Base-by-base conservation (phyloP, 495 filamentous ascomycete genomes). In the Xylaria acuta region DNA sequence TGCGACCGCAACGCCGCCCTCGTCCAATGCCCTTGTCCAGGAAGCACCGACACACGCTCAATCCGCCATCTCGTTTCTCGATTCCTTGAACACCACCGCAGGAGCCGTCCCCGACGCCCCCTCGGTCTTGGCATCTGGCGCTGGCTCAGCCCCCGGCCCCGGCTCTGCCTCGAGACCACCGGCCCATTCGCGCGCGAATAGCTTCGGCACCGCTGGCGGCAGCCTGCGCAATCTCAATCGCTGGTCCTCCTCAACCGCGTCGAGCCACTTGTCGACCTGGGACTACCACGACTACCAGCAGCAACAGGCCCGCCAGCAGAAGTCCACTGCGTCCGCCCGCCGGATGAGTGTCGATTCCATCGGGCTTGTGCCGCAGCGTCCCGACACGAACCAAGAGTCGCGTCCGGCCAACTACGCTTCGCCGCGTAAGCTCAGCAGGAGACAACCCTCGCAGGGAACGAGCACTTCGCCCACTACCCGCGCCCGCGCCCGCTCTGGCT, bases 211-310 rank as follows among this genome's bases (percentile, higher is more conserved):
- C 66, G 80, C 90, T 69, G 86, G 84, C 75, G 92, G 93, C 76
- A 89, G 90, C 5, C 81, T 94, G 53, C 89, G 88, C 41, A 93
- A 90, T 70, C 86, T 94, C 76, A 94, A 95, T 80, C 90, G 93
- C 67, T 95, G 92, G 93, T 95, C 92, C 36, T 88, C 91, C 36
- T 94, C 92, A 5, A 93, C 94, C 27, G 77, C 87, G 12, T 93
- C 91, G 56, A 94, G 92, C 79, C 88, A 84, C 59, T 81, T 85
- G 40, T 92, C 91, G 49, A 81, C 85, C 5, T 73, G 85, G 58
- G 71, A 77, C 45, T 41, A 74, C 59, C 60, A 67, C 14, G 27
- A 63, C 25, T 47, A 69, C 6, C 72, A 69, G 53, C 67, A 67
- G 32, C 67, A 72, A 36, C 70, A 71, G 27, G 65, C 47, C 16